phyloP scores from a whole-genome alignment of 331 rosid species.

The Prunus yedoensis region DNA sequence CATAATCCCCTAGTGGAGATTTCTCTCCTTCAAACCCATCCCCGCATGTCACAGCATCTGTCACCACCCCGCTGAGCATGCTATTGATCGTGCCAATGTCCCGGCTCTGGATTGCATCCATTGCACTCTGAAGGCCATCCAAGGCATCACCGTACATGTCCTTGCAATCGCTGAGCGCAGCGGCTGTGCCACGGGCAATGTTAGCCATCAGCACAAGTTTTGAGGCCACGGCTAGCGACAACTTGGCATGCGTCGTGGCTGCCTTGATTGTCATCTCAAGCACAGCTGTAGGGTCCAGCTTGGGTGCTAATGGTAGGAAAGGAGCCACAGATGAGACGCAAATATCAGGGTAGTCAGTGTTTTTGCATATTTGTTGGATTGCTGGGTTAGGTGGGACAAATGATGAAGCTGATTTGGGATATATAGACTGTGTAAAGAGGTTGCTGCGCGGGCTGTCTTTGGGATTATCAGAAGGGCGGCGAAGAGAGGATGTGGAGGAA shows the following conservation, averaged over 20 bases:
- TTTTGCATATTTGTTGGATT: conserved; percentile 29
- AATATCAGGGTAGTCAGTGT: conserved; percentile 41
- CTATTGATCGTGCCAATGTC: conserved; percentile 42
- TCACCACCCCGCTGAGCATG: conserved; percentile 49
- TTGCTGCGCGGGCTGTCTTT: not conserved
- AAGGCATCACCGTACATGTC: conserved; percentile 26
- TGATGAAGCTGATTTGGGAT: not conserved
- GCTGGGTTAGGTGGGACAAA: not conserved
- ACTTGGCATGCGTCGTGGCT: conserved; percentile 8
- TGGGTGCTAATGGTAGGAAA: not conserved
- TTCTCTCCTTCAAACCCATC: conserved; percentile 33
- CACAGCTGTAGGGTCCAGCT: not conserved
- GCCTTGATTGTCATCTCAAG: conserved; percentile 44
- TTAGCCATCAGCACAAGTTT: not conserved
- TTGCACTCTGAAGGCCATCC: conserved; percentile 38
- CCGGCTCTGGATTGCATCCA: conserved; percentile 6
- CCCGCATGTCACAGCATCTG: conserved; percentile 45
- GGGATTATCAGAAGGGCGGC: not conserved
- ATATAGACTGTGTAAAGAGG: not conserved
- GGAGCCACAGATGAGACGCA: conserved; percentile 40
- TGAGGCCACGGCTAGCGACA: not conserved
- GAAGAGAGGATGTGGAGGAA: not conserved
- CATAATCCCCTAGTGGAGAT: not conserved
- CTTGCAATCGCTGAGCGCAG: conserved; percentile 22
- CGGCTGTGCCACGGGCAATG: not conserved